A percentile compares a stretch with the other conserved stretches of the same genome.
phyloP scores from a whole-genome alignment of 2,329 filamentous ascomycete species.

The Xylariaceae sp. region DNA sequence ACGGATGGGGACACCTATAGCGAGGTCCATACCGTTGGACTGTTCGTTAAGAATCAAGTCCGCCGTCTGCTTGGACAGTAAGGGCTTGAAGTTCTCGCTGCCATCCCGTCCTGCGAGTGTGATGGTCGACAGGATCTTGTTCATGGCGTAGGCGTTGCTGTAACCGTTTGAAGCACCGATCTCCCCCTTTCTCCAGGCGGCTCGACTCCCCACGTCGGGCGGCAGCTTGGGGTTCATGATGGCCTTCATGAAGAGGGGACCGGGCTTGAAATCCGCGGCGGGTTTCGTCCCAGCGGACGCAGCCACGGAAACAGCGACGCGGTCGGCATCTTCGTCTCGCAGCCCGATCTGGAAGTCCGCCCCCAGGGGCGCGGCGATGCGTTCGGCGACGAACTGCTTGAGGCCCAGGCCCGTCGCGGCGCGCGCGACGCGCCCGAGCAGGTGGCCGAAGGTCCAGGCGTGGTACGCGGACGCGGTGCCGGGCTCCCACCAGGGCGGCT shows the following conservation, averaged over 20 bases:
- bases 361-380: constrained; percentile 35
- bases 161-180: constrained; percentile 41
- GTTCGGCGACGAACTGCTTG: constrained; percentile 32
- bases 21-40: constrained; percentile 35
- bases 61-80: constrained; percentile 37
- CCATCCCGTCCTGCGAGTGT: constrained; percentile 40
- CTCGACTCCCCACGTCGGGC: constrained; percentile 21
- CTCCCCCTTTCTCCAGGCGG: constrained; percentile 35
- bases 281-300: constrained; percentile 4
- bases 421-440: constrained; percentile 38
- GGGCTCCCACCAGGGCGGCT: constrained; percentile 39
- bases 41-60: constrained; percentile 42
- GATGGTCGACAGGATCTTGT: constrained; percentile 46
- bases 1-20: constrained; percentile 29
- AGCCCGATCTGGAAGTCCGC: constrained; percentile 45
- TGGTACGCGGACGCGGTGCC: constrained; percentile 39
- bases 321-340: constrained; percentile 36
- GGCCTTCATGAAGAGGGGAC: constrained; percentile 29
- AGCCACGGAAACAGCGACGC: constrained; percentile 33
- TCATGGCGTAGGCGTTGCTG: constrained; percentile 38
- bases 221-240: constrained; percentile 22
- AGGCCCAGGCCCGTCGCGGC: constrained; percentile 36
- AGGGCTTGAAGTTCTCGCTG: constrained; percentile 13
- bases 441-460: constrained; percentile 33
- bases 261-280: constrained; percentile 9